phyloP scores from a whole-genome alignment of 164 flowering plant species.

The Echeveria elegans region DNA sequence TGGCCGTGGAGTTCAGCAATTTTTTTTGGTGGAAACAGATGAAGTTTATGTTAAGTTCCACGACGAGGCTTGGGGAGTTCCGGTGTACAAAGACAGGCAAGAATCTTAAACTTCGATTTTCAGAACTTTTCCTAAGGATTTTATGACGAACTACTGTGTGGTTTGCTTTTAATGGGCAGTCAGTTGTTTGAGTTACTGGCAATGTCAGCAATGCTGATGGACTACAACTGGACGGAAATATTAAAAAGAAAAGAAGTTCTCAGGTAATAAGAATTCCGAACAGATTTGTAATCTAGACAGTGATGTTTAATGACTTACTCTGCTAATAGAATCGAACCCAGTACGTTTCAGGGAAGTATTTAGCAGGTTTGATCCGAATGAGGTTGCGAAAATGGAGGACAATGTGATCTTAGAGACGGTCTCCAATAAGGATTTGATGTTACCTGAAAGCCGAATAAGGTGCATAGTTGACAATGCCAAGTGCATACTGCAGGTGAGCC shows the following conservation, averaged over 20 bases:
- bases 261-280: slow-evolving; percentile 30
- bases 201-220: slow-evolving; percentile 80
- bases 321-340: not conserved
- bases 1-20: not conserved
- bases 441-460: slow-evolving; percentile 65
- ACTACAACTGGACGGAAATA: slow-evolving; percentile 78
- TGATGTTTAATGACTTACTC: not conserved
- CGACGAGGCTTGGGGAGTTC: slow-evolving; percentile 89
- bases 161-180: slow-evolving; percentile 26
- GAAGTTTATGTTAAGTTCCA: slow-evolving; percentile 60
- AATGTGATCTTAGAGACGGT: slow-evolving; percentile 51
- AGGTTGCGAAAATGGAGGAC: slow-evolving; percentile 67
- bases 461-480: slow-evolving; percentile 88
- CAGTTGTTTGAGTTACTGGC: slow-evolving; percentile 75
- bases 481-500: slow-evolving; percentile 60
- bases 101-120: slow-evolving; percentile 8
- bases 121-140: not conserved
- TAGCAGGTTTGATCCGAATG: slow-evolving; percentile 44
- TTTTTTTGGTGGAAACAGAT: slow-evolving; percentile 31
- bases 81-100: slow-evolving; percentile 77
- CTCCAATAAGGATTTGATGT: slow-evolving; percentile 42
- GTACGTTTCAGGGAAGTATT: slow-evolving; percentile 47
- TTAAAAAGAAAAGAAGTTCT: slow-evolving; percentile 46
- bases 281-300: not conserved
- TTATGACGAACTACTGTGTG: not conserved